Base-by-base conservation (phyloP, 2,329 filamentous ascomycete species). In the Cordyceps tenuipes region DNA sequence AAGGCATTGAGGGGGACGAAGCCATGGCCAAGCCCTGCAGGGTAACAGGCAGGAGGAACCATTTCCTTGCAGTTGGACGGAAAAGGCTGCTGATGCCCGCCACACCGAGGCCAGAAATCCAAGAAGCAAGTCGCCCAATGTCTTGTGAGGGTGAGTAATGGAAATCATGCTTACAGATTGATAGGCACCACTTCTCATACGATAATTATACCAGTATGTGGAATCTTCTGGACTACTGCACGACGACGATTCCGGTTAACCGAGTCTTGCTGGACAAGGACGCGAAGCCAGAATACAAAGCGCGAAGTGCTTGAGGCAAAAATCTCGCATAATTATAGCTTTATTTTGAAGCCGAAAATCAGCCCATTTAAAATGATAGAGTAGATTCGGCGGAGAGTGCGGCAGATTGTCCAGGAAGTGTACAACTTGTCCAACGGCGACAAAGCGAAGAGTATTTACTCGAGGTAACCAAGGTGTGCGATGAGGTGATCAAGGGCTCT, bases 1-100 rank as follows among this genome's bases (percentile, higher is more conserved):
- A 58, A 71, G 64, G 2, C 64, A 23, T 67, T 68, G 9, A 69
- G 61, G 1, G 68, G 50, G 29, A 60, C 57, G 23, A 36, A 60
- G 2, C 57, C 50, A 63, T 68, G 51, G 70, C 23, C 23, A 23
- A 23, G 23, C 23, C 23, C 23, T 23, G 23, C 23, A 23, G 23
- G 23, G 23, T 23, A 23, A n/a, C n/a, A n/a, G n/a, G n/a, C n/a
- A n/a, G n/a, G n/a, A n/a, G n/a, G n/a, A n/a, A n/a, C n/a, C n/a
- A n/a, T n/a, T n/a, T n/a, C n/a, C n/a, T n/a, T n/a, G n/a, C n/a
- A n/a, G n/a, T n/a, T n/a, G n/a, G n/a, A n/a, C n/a, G n/a, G n/a
- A n/a, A n/a, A n/a, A n/a, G n/a, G n/a, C n/a, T 57, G 21, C 44
- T 57, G 13, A 57, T 29, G 54, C 44, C 54, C 29, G 26, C 43